A percentile compares a stretch with the other conserved stretches of the same genome.
Evolutionary conservation across 2,329 filamentous ascomycete species (phyloP).

Genomic region (Dryadomyces quercivorus): DNA sequence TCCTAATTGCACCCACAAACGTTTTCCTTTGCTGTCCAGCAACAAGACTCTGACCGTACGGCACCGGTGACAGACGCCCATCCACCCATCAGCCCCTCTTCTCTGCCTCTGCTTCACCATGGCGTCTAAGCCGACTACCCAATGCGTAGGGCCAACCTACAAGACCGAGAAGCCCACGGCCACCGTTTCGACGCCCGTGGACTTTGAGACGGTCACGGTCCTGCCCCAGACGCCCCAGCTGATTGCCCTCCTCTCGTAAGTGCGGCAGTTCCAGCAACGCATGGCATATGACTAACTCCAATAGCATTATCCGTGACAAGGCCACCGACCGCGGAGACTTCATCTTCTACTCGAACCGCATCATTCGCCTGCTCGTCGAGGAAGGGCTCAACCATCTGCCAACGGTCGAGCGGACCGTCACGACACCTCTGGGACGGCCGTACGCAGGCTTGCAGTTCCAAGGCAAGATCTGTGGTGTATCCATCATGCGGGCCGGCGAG

Average conservation of each 20-base stretch:
- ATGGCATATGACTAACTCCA: not conserved
- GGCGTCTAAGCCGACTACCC: slow-evolving; percentile 34
- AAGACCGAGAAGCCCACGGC: slow-evolving; percentile 62
- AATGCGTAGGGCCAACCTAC: slow-evolving; percentile 73
- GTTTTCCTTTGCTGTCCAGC: not conserved
- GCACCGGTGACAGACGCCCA: not conserved
- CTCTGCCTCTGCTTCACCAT: slow-evolving; percentile 16
- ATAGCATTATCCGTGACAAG: slow-evolving; percentile 88
- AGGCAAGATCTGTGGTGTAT: slow-evolving; percentile 96
- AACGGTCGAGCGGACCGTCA: slow-evolving; percentile 77
- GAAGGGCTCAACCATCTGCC: slow-evolving; percentile 95
- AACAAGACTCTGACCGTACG: no score
- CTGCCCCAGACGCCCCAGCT: slow-evolving; percentile 90
- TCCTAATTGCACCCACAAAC: not conserved
- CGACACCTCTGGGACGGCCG: slow-evolving; percentile 75
- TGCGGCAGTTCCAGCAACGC: slow-evolving; percentile 14
- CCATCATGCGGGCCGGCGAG: slow-evolving; percentile 96
- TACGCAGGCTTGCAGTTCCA: slow-evolving; percentile 92
- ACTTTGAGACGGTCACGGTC: slow-evolving; percentile 79
- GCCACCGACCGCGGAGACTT: slow-evolving; percentile 88
- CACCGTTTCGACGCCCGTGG: slow-evolving; percentile 74
- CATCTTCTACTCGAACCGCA: slow-evolving; percentile 98
- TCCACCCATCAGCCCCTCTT: not conserved
- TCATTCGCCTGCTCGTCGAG: slow-evolving; percentile 91
- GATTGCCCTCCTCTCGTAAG: slow-evolving; percentile 94